Evolutionary conservation across 257 asterid genomes (phyloP), one percentile per base, ranked within the genome.

Genomic region (Thymus quinquecostatus): DNA sequence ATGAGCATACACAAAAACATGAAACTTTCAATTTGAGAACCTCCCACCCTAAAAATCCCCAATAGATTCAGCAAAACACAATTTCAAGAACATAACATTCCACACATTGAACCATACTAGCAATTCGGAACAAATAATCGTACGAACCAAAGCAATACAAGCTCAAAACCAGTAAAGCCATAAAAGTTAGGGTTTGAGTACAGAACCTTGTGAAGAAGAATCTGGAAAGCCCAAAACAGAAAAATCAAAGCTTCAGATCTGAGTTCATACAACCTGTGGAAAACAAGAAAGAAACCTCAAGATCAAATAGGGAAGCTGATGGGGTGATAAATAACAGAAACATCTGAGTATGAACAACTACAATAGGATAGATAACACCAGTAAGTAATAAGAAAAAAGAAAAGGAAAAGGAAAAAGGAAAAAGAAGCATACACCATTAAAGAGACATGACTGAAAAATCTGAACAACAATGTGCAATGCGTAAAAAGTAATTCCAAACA

Each of bases 191-290:
- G 4, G 21, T 21, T 21, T 27, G 27, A 34, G 30, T 12, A 29
- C 55, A 68, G 65, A 65, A 80, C 77, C 77, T 63, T 58, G 49
- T 30, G 51, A 57, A 78, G 61, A 69, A 71, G 71, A 61, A 57
- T 34, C 47, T 50, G 47, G 68, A 38, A 73, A 73, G 57, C 75
- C 87, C 81, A 64, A 70, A 72, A 72, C 77, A 56, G 40, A 69
- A 21, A 82, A 75, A 38, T 64, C 75, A 78, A 68, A 70, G 76
- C 77, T 70, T 75, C 91, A 89, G 96, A 89, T 89, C 94, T 81
- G 93, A 78, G 82, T 14, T 59, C 71, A 53, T 34, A 77, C 77
- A 78, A 77, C 76, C 85, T 80, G 78, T 66, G 64, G 49, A 79
- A 13, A 66, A 60, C 63, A 61, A 54, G 33, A 43, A 36, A 45